phyloP scores from a whole-genome alignment of 768 basidiomycete species.

The Russula emetica region DNA sequence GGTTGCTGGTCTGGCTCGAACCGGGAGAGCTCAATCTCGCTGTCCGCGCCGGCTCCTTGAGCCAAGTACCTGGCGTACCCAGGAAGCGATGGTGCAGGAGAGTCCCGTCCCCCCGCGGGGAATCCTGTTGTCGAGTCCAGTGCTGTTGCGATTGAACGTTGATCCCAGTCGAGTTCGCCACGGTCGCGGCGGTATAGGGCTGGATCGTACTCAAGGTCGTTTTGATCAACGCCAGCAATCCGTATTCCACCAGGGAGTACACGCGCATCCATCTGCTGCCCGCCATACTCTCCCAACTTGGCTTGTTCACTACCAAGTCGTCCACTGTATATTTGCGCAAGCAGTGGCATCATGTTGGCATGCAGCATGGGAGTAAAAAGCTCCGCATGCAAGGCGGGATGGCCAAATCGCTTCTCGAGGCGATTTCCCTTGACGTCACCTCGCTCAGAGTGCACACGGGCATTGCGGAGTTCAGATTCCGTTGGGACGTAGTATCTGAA shows the following conservation, averaged over 20 bases:
- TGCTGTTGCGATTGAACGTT: constrained; percentile 63
- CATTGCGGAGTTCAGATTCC: constrained; percentile 65
- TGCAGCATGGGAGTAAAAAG: constrained; percentile 88
- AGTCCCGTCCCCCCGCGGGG: constrained; percentile 39
- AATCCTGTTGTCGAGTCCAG: constrained; percentile 37
- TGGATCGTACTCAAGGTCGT: constrained; percentile 81
- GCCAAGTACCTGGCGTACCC: constrained; percentile 60
- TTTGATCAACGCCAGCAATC: constrained; percentile 77
- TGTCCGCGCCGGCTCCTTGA: constrained; percentile 28
- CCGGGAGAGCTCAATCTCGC: constrained; percentile 52
- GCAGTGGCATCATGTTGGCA: constrained; percentile 75
- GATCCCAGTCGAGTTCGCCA: constrained; percentile 87
- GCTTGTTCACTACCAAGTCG: constrained; percentile 59
- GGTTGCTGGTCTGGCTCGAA: constrained; percentile 61
- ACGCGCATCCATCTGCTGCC: constrained; percentile 68
- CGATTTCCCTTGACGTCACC: constrained; percentile 68
- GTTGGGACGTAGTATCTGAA: constrained; percentile 87
- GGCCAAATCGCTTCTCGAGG: constrained; percentile 89
- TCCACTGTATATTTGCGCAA: constrained; percentile 72
- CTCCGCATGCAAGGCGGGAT: constrained; percentile 84
- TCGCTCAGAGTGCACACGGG: constrained; percentile 74
- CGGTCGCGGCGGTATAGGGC: constrained; percentile 70
- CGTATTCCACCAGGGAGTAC: constrained; percentile 74
- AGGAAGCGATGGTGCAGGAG: constrained; percentile 38
- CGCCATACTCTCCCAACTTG: constrained; percentile 74